phyloP scores from a whole-genome alignment of 2,329 filamentous ascomycete species.

The Cladosporium sp. region DNA sequence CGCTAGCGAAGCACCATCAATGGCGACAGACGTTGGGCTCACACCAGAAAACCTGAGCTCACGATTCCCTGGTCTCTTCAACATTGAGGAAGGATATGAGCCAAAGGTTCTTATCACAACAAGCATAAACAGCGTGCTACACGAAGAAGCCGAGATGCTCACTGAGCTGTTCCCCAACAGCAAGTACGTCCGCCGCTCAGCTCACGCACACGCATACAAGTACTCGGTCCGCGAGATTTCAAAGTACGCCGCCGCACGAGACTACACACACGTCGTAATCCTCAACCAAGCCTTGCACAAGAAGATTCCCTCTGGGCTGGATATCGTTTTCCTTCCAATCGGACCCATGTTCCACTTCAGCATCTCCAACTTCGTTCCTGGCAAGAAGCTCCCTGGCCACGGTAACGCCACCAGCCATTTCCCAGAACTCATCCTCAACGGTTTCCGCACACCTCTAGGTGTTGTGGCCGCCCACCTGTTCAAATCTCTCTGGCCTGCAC shows the following conservation, averaged over 20 bases:
- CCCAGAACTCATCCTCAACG: slow-evolving; percentile 87
- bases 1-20: slow-evolving; percentile 53
- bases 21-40: slow-evolving; percentile 61
- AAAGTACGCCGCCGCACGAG: slow-evolving; percentile 76
- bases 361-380: slow-evolving; percentile 87
- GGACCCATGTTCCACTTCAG: slow-evolving; percentile 93
- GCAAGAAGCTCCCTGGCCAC: slow-evolving; percentile 84
- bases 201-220: slow-evolving; percentile 82
- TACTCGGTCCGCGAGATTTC: slow-evolving; percentile 91
- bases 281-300: slow-evolving; percentile 77
- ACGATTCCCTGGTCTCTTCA: slow-evolving; percentile 63
- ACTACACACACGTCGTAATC: slow-evolving; percentile 81
- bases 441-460: slow-evolving; percentile 91
- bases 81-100: slow-evolving; percentile 51
- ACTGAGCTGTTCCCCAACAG: slow-evolving; percentile 79
- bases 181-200: slow-evolving; percentile 80
- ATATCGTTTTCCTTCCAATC: slow-evolving; percentile 77
- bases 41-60: slow-evolving; percentile 62
- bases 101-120: slow-evolving; percentile 95
- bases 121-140: slow-evolving; percentile 82
- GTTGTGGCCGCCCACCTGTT: slow-evolving; percentile 85
- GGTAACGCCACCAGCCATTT: slow-evolving; percentile 88
- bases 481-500: slow-evolving; percentile 73
- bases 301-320: slow-evolving; percentile 80
- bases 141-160: slow-evolving; percentile 77